phyloP scores from a whole-genome alignment of 306 rosid species.

The Cicer judaicum region DNA sequence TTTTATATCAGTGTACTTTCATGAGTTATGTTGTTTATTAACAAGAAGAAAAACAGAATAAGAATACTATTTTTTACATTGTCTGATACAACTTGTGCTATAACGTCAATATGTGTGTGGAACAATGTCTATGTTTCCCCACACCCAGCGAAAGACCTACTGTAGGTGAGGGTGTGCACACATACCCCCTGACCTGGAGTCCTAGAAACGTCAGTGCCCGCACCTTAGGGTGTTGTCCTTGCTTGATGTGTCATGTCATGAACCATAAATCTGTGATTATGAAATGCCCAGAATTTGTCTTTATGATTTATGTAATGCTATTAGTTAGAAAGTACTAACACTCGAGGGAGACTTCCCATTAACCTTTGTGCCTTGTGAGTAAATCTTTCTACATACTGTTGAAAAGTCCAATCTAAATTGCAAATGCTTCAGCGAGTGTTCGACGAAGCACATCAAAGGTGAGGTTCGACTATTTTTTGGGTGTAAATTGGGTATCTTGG shows the following conservation, averaged over 20 bases:
- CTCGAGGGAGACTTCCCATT: neutral
- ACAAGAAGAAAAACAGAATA: constrained; percentile 7
- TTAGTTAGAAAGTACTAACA: neutral
- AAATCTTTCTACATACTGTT: neutral
- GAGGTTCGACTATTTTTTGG: neutral
- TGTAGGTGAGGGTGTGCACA: no score
- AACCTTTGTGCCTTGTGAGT: neutral
- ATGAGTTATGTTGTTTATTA: constrained; percentile 5
- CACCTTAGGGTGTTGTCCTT: neutral
- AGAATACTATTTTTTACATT: constrained; percentile 1
- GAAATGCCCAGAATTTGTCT: neutral
- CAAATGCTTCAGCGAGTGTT: neutral
- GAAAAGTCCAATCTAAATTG: neutral
- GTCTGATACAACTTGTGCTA: neutral
- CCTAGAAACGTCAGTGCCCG: no score
- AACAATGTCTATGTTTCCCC: neutral
- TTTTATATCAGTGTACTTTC: neutral
- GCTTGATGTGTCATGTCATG: neutral
- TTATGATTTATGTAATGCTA: no score
- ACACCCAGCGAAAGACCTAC: no score
- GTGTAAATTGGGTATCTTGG: neutral
- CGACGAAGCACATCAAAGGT: neutral
- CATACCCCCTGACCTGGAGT: no score
- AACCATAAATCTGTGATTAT: no score
- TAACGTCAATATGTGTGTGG: neutral